These are phyloP conservation scores for Pythium apleroticum DNA, from an alignment of 352 stramenopile genomes.

Conservation along the genomic window DNA sequence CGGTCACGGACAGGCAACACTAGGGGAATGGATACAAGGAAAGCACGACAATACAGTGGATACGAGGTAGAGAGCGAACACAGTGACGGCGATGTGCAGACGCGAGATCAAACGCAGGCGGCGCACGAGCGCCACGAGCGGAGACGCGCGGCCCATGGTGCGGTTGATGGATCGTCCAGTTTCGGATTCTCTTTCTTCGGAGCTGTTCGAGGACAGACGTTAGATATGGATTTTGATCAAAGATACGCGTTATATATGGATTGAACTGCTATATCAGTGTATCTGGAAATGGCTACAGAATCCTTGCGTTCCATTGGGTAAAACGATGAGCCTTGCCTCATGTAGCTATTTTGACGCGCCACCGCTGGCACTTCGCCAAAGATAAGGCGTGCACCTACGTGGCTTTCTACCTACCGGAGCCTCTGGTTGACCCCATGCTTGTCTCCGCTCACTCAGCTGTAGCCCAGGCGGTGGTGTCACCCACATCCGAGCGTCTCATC, in stretches of 20 bases:
- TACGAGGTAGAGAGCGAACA: constrained; percentile 4
- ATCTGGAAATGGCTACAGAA: background rate
- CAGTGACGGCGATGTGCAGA: background rate
- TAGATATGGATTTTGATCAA: background rate
- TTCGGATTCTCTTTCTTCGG: background rate
- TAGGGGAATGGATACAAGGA: background rate
- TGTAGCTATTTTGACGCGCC: too few species aligned
- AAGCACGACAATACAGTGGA: background rate
- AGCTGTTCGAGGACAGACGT: background rate
- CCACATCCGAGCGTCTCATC: background rate
- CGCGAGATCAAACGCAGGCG: constrained; percentile 6
- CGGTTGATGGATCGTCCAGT: background rate
- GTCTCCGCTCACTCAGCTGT: background rate
- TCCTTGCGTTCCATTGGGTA: background rate
- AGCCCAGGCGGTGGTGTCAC: background rate
- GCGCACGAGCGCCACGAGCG: constrained; percentile 14
- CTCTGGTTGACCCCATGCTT: background rate
- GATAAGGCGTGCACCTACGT: background rate
- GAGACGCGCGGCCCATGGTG: background rate
- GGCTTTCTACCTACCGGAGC: background rate
- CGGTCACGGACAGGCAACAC: background rate
- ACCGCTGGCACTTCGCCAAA: too few species aligned
- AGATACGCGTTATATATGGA: too few species aligned
- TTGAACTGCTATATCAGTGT: background rate
- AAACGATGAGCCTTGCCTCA: background rate